Conservation (phyloP, 139 green algal genomes). For the Eudorina sp. region DNA sequence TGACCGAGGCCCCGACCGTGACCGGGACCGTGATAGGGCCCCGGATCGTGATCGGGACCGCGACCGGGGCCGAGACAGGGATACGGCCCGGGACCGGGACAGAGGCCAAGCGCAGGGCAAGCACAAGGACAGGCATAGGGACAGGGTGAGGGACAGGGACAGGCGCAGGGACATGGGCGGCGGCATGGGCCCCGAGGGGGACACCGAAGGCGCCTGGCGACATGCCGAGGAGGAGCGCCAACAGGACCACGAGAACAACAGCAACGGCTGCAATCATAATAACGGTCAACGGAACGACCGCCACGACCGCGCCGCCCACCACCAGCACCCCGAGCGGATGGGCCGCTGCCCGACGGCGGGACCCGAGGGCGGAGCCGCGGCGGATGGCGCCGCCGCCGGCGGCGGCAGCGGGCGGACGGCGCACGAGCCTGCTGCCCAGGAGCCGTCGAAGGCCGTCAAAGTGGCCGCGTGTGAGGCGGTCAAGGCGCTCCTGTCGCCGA, state of each 20-base stretch:
- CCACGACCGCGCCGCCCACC: not conserved
- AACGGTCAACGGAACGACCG: not conserved
- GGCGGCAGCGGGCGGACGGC: not conserved
- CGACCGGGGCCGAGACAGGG: not conserved
- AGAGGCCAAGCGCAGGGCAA: not conserved
- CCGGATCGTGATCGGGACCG: not conserved
- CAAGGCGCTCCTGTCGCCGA: not conserved
- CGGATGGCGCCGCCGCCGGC: not conserved
- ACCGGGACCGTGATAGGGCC: not conserved
- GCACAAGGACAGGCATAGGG: not conserved
- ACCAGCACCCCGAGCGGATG: not conserved
- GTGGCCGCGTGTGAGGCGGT: not conserved
- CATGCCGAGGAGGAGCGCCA: no score
- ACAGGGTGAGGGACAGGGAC: no score
- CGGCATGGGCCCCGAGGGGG: no score
- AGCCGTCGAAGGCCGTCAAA: not conserved
- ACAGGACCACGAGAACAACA: no score
- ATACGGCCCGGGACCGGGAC: not conserved
- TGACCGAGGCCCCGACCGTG: not conserved
- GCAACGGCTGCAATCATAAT: not conserved
- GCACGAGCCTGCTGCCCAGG: not conserved
- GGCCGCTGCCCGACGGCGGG: no score
- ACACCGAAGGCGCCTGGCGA: no score
- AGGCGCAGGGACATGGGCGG: no score
- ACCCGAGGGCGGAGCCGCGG: not conserved